phyloP scores from a whole-genome alignment of 148 eudicot genomes.

The Amaranthus hypochondriacus region DNA sequence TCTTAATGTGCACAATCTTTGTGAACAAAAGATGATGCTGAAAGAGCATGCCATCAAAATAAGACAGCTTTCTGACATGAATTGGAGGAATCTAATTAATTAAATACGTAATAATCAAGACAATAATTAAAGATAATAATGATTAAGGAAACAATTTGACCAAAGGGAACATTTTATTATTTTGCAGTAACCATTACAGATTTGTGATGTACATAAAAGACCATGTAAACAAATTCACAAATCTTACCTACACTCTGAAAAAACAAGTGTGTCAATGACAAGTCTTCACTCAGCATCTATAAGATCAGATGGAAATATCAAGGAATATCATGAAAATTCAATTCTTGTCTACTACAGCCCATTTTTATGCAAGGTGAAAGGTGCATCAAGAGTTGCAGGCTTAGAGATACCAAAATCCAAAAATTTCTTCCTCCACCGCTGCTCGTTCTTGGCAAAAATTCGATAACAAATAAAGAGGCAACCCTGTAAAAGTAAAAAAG shows the following conservation, averaged over 20 bases:
- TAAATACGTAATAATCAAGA: not conserved
- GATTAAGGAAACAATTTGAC: not conserved
- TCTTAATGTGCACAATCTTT: too few relatives aligned
- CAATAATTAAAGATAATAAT: not conserved
- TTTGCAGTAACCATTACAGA: slow-evolving; percentile 1
- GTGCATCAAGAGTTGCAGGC: slow-evolving; percentile 9
- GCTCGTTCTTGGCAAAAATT: not conserved
- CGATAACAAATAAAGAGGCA: not conserved
- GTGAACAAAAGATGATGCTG: too few relatives aligned
- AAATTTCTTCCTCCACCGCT: not conserved
- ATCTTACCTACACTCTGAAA: slow-evolving; percentile 2
- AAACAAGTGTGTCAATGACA: slow-evolving; percentile 3
- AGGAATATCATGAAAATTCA: not conserved
- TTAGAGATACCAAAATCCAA: not conserved
- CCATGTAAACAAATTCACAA: too few relatives aligned
- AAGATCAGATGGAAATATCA: not conserved
- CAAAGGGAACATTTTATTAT: not conserved
- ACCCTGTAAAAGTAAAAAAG: not conserved
- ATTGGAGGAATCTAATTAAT: not conserved
- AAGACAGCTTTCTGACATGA: not conserved
- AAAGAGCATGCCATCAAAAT: not conserved
- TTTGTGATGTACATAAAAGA: not conserved
- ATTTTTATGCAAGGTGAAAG: not conserved
- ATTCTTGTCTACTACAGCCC: not conserved
- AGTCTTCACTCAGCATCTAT: slow-evolving; percentile 1